These are phyloP conservation scores for Talaromyces adpressus DNA, from an alignment of 495 filamentous ascomycete genomes.

Conservation along the genomic window DNA sequence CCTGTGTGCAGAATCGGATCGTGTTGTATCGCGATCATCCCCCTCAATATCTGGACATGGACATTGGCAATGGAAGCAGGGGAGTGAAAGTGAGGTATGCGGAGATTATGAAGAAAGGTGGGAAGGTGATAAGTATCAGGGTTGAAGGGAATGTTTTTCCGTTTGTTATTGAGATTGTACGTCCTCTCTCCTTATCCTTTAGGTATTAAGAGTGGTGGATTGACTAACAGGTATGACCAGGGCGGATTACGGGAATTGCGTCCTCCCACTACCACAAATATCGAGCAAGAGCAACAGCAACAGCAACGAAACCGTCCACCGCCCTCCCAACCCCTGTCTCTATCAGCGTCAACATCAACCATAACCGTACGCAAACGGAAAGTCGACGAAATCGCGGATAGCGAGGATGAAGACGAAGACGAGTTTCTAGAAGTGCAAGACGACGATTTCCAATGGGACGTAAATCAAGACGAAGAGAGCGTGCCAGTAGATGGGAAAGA, in stretches of 20 bases:
- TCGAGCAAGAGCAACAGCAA: background rate
- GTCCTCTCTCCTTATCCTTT: background rate
- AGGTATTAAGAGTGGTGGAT: no score
- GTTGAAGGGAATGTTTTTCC: slow-evolving; percentile 28
- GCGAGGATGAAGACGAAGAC: slow-evolving; percentile 38
- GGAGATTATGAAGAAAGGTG: slow-evolving; percentile 39
- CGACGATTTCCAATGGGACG: slow-evolving; percentile 9
- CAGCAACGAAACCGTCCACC: background rate
- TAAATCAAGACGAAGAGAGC: background rate
- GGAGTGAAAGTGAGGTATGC: slow-evolving; percentile 25
- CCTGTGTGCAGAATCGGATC: slow-evolving; percentile 55
- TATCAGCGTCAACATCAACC: slow-evolving; percentile 4
- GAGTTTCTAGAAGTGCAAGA: slow-evolving; percentile 23
- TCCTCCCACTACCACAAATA: background rate
- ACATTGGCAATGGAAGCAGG: slow-evolving; percentile 8
- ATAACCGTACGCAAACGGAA: slow-evolving; percentile 37
- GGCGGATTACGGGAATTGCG: slow-evolving; percentile 5
- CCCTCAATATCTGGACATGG: background rate
- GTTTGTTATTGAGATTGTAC: slow-evolving; percentile 35
- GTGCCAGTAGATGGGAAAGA: background rate
- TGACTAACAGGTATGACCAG: background rate
- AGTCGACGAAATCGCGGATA: slow-evolving; percentile 42
- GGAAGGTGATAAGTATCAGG: slow-evolving; percentile 23
- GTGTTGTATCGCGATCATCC: slow-evolving; percentile 61
- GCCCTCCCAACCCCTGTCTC: background rate